A percentile compares a stretch with the other conserved stretches of the same genome.
Conservation (phyloP, 331 rosid genomes). For the Pyrus hybrid region DNA sequence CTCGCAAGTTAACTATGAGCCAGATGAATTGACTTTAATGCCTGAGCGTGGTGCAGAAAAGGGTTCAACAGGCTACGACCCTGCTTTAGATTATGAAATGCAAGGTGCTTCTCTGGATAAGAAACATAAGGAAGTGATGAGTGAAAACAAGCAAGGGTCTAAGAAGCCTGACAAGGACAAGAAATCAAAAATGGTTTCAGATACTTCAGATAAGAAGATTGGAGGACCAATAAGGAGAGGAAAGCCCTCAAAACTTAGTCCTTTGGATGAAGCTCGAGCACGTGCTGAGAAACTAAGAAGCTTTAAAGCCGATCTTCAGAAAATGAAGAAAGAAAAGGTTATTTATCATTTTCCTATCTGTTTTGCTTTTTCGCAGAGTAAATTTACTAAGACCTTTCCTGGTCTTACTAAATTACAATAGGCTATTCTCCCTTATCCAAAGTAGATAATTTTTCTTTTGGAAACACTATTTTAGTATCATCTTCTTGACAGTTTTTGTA, state of each 20-base stretch:
- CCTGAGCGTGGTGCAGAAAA: constrained; percentile 71
- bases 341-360: not conserved
- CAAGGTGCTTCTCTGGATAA: constrained; percentile 35
- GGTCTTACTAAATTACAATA: not conserved
- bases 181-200: constrained; percentile 48
- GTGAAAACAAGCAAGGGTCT: constrained; percentile 41
- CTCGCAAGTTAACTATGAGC: constrained; percentile 47
- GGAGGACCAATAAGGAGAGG: constrained; percentile 86
- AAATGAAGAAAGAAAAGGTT: constrained; percentile 96
- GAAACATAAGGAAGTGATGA: constrained; percentile 37
- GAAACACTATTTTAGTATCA: not conserved
- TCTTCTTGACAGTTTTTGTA: not conserved
- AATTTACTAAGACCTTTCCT: not conserved
- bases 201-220: constrained; percentile 45
- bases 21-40: constrained; percentile 74
- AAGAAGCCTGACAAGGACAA: constrained; percentile 54
- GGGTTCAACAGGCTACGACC: constrained; percentile 61
- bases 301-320: constrained; percentile 93
- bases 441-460: not conserved
- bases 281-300: constrained; percentile 89
- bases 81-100: constrained; percentile 85
- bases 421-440: not conserved
- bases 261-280: constrained; percentile 90
- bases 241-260: constrained; percentile 74
- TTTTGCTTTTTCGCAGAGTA: not conserved